Evolutionary conservation across 306 rosid species (phyloP).

Genomic region (Potentilla sterilis): DNA sequence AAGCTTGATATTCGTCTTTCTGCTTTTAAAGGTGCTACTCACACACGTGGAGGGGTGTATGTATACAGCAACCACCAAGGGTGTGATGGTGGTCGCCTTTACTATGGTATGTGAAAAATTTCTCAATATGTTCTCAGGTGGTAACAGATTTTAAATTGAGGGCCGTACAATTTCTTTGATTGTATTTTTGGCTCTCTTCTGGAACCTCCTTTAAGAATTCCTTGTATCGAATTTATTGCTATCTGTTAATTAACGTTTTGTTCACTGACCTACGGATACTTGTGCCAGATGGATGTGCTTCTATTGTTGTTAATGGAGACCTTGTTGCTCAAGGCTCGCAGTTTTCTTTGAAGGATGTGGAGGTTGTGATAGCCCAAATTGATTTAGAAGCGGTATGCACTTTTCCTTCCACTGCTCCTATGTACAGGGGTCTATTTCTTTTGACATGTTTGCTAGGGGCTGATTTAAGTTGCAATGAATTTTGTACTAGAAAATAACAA

Average conservation of each 20-base stretch:
- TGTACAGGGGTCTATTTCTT: conserved; percentile 1
- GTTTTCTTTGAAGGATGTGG: conserved; percentile 88
- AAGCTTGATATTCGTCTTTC: conserved; percentile 91
- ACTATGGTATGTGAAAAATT: conserved; percentile 57
- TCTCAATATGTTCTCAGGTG: background rate
- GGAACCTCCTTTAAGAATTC: background rate
- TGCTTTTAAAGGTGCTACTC: conserved; percentile 86
- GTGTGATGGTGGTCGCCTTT: conserved; percentile 95
- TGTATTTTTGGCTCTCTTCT: background rate
- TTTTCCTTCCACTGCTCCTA: conserved; percentile 17
- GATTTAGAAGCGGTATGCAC: conserved; percentile 86
- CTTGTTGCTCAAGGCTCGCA: conserved; percentile 93
- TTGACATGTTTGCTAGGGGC: background rate
- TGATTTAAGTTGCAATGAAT: background rate
- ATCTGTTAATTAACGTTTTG: conserved; percentile 4
- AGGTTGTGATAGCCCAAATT: conserved; percentile 78
- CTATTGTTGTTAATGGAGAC: conserved; percentile 85
- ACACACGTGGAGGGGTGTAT: conserved; percentile 91
- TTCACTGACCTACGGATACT: conserved; percentile 5
- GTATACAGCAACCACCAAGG: conserved; percentile 96
- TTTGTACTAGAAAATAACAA: background rate
- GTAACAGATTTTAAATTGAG: background rate
- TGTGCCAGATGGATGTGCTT: conserved; percentile 83
- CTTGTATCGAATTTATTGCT: background rate
- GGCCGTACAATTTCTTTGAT: background rate